A percentile compares a stretch with the other conserved stretches of the same genome.
phyloP scores from a whole-genome alignment of 805 yeast species.

The Ogataea polymorpha region DNA sequence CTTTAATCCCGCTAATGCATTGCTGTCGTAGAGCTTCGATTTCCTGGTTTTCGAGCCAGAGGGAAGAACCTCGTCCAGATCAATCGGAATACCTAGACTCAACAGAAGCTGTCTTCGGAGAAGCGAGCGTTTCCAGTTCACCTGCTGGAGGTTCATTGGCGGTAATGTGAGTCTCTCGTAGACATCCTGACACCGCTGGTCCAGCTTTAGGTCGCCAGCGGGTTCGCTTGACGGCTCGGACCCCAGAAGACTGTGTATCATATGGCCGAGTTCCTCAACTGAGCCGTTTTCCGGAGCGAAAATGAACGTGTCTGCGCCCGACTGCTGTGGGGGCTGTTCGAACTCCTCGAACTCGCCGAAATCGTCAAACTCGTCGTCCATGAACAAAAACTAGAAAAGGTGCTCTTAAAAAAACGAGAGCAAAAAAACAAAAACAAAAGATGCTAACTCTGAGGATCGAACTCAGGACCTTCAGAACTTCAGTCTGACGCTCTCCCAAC shows the following conservation, averaged over 20 bases:
- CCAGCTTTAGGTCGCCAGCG: slow-evolving; percentile 13
- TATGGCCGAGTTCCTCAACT: not conserved
- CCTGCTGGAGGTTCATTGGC: slow-evolving; percentile 49
- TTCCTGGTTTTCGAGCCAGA: slow-evolving; percentile 7
- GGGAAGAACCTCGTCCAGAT: slow-evolving; percentile 52
- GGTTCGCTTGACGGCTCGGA: not conserved
- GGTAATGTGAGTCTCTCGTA: slow-evolving; percentile 27
- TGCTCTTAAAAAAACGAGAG: not conserved
- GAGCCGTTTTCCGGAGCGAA: not conserved
- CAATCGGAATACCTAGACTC: slow-evolving; percentile 70
- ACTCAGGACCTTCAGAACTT: slow-evolving; percentile 30
- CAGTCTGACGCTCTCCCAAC: slow-evolving; percentile 30
- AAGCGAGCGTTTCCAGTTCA: slow-evolving; percentile 68
- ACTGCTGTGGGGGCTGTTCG: slow-evolving; percentile 1
- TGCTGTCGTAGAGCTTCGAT: slow-evolving; percentile 14
- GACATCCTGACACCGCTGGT: slow-evolving; percentile 25
- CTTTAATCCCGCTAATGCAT: slow-evolving; percentile 4
- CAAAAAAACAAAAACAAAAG: slow-evolving; percentile 6
- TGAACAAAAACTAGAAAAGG: not conserved
- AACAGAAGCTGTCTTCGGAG: slow-evolving; percentile 61
- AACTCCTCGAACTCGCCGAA: slow-evolving; percentile 22
- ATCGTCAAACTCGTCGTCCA: slow-evolving; percentile 17
- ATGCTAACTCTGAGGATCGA: slow-evolving; percentile 28
- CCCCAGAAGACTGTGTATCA: not conserved
- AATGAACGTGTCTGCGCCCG: not conserved